These are phyloP conservation scores for Spathaspora sp. DNA, from an alignment of 1,139 yeast genomes.

Conservation along the genomic window DNA sequence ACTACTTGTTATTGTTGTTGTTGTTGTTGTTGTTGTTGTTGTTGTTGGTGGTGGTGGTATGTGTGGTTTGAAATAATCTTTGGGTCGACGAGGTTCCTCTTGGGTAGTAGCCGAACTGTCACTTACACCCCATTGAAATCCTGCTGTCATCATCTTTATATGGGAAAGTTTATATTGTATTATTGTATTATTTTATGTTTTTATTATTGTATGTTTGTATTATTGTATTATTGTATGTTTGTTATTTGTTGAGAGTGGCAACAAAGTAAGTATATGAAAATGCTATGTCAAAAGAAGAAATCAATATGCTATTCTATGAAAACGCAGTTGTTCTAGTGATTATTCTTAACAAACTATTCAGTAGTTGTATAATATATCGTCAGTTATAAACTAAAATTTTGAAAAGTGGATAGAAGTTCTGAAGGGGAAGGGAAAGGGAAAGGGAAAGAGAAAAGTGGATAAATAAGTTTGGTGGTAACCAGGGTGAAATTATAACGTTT, in stretches of 20 bases:
- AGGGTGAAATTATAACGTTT: conserved; percentile 1
- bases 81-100: background rate
- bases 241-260: too few relatives aligned
- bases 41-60: background rate
- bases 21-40: background rate
- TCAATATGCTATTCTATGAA: too few relatives aligned
- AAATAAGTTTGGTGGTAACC: background rate
- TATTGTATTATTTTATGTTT: too few relatives aligned
- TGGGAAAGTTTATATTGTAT: background rate
- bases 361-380: too few relatives aligned
- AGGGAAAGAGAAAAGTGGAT: background rate
- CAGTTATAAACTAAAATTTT: too few relatives aligned
- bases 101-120: background rate
- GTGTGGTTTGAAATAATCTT: background rate
- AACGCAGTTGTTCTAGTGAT: too few relatives aligned
- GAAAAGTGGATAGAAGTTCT: background rate
- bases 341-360: too few relatives aligned
- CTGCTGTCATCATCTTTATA: conserved; percentile 26
- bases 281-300: too few relatives aligned
- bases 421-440: too few relatives aligned
- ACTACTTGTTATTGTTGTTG: background rate
- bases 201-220: too few relatives aligned
- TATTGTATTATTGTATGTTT: too few relatives aligned
- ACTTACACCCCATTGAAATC: conserved; percentile 35
- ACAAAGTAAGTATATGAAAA: too few relatives aligned